Conservation (phyloP, 1,139 yeast species). For the Candida sp. region DNA sequence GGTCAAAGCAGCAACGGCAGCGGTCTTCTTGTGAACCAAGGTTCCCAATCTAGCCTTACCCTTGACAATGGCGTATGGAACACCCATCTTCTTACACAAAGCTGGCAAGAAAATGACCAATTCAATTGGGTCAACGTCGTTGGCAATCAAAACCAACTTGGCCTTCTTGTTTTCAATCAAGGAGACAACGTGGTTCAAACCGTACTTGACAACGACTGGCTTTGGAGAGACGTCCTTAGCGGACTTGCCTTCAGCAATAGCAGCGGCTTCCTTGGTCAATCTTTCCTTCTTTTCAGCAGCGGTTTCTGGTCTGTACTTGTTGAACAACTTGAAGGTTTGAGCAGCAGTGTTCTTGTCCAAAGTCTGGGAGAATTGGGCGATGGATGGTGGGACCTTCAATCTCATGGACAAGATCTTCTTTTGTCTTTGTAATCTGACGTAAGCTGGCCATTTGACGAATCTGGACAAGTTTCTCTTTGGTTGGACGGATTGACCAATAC, state of each 20-base stretch:
- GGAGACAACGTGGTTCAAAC: slow-evolving; percentile 98
- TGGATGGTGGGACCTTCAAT: slow-evolving; percentile 98
- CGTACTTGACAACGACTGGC: slow-evolving; percentile 96
- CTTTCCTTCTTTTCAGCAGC: slow-evolving; percentile 98
- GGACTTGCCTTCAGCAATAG: slow-evolving; percentile 96
- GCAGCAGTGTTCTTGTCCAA: slow-evolving; percentile 99
- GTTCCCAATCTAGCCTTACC: slow-evolving; percentile 99
- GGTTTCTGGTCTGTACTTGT: slow-evolving; percentile 99
- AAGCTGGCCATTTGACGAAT: slow-evolving; percentile 99
- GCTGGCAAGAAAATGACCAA: slow-evolving; percentile 97
- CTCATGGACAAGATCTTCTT: slow-evolving; percentile 93
- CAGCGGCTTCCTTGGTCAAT: slow-evolving; percentile 98
- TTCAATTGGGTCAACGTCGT: slow-evolving; percentile 99
- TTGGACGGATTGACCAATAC: slow-evolving; percentile 95
- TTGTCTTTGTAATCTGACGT: slow-evolving; percentile 91
- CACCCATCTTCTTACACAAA: slow-evolving; percentile 99
- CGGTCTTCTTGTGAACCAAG: slow-evolving; percentile 95
- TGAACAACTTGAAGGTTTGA: slow-evolving; percentile 93
- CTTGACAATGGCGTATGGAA: slow-evolving; percentile 98
- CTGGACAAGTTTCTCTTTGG: slow-evolving; percentile 97
- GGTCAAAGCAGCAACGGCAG: slow-evolving; percentile 96
- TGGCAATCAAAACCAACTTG: slow-evolving; percentile 94
- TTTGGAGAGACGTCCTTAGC: slow-evolving; percentile 95
- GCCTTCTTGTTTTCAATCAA: slow-evolving; percentile 98
- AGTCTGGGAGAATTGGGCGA: slow-evolving; percentile 93